These are phyloP conservation scores for Suhomyces canberraensis DNA, from an alignment of 805 yeast genomes.

Conservation along the genomic window DNA sequence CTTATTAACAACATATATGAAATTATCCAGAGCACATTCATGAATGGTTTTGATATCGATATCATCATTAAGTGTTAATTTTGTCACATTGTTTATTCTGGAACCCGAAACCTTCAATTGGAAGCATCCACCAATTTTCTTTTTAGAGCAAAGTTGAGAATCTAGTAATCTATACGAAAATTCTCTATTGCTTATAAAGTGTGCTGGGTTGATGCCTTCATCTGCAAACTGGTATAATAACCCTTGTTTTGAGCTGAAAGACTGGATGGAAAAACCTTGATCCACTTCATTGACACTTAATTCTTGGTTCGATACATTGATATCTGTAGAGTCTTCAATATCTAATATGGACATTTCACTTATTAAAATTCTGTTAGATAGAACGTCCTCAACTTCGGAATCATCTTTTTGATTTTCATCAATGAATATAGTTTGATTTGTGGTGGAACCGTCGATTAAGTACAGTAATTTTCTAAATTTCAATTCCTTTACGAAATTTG, in stretches of 20 bases:
- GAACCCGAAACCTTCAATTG: conserved; percentile 33
- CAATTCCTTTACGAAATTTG: conserved; percentile 67
- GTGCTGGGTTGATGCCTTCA: conserved; percentile 35
- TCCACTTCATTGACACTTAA: no score
- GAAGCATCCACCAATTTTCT: conserved; percentile 58
- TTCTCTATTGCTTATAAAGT: conserved; percentile 1
- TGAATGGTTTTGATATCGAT: conserved; percentile 45
- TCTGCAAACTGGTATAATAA: conserved; percentile 63
- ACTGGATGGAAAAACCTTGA: not conserved
- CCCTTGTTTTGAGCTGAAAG: conserved; percentile 34
- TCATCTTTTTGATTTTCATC: conserved; percentile 36
- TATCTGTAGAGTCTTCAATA: not conserved
- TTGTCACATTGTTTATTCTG: conserved; percentile 5
- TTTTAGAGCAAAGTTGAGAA: conserved; percentile 55
- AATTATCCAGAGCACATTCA: conserved; percentile 53
- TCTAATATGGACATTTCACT: not conserved
- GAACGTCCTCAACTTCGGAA: conserved; percentile 14
- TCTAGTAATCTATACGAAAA: conserved; percentile 36
- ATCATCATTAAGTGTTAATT: conserved; percentile 53
- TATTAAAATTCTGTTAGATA: no score
- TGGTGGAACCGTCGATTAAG: conserved; percentile 52
- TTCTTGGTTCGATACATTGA: not conserved
- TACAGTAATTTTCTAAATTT: conserved; percentile 53
- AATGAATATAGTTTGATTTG: conserved; percentile 62
- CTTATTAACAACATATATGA: conserved; percentile 63